A percentile compares a stretch with the other conserved stretches of the same genome.
phyloP scores from a whole-genome alignment of 2,329 filamentous ascomycete genomes.

The Clonostachys chloroleuca region DNA sequence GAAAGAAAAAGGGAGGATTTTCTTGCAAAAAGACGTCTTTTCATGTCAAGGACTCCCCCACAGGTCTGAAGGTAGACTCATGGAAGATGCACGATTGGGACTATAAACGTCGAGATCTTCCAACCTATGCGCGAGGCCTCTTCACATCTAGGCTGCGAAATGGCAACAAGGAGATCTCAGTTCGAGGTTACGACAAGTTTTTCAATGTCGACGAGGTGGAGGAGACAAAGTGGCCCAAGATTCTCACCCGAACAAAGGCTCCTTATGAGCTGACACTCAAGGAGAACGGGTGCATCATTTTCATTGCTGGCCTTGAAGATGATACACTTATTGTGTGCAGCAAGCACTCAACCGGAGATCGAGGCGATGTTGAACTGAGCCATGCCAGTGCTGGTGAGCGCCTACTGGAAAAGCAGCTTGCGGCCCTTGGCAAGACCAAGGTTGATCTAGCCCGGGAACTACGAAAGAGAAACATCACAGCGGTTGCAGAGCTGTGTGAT shows the following conservation, averaged over 20 bases:
- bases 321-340: constrained; percentile 93
- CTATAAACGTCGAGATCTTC: constrained; percentile 82
- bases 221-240: constrained; percentile 78
- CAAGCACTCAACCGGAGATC: constrained; percentile 89
- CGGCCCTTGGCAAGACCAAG: constrained; percentile 71
- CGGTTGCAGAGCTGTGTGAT: constrained; percentile 93
- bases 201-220: constrained; percentile 87
- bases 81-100: constrained; percentile 96
- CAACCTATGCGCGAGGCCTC: constrained; percentile 88
- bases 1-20: constrained; percentile 55
- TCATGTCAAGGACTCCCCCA: constrained; percentile 55
- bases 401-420: constrained; percentile 78
- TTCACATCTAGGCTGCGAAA: constrained; percentile 75
- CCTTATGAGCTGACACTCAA: constrained; percentile 96
- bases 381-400: constrained; percentile 81
- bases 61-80: constrained; percentile 71
- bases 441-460: constrained; percentile 74
- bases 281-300: constrained; percentile 99
- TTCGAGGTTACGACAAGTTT: constrained; percentile 97
- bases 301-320: constrained; percentile 87
- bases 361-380: constrained; percentile 67
- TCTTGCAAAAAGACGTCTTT: constrained; percentile 81
- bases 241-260: constrained; percentile 69
- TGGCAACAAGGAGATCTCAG: constrained; percentile 70
- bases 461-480: constrained; percentile 79